phyloP scores from a whole-genome alignment of 1,139 yeast species.

The Torulaspora globosa region DNA sequence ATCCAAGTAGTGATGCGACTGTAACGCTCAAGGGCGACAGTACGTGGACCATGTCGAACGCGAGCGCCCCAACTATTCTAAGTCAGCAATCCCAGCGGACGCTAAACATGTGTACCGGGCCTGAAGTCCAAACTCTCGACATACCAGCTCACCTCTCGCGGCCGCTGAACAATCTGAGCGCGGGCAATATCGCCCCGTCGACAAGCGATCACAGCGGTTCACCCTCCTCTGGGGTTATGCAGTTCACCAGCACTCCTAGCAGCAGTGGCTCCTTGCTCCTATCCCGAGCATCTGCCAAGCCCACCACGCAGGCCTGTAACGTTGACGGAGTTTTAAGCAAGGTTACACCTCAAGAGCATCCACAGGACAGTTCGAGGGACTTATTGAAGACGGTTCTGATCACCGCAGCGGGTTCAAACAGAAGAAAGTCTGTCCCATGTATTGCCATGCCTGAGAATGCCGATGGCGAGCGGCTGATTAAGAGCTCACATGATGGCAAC shows the following conservation, averaged over 20 bases:
- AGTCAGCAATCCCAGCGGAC: conserved; percentile 1
- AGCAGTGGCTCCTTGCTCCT: conserved; percentile 9
- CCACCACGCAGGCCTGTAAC: conserved; percentile 17
- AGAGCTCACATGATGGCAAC: neutral
- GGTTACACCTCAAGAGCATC: conserved; percentile 9
- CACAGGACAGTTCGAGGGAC: conserved; percentile 14
- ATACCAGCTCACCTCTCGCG: conserved; percentile 2
- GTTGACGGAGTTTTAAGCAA: conserved; percentile 9
- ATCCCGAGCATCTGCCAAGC: conserved; percentile 10
- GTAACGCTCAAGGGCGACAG: conserved; percentile 6
- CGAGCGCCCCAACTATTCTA: conserved; percentile 9
- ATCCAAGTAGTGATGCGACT: conserved; percentile 2
- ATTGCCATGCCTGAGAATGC: neutral
- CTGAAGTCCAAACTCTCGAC: conserved; percentile 1
- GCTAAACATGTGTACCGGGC: neutral
- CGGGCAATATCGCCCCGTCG: neutral
- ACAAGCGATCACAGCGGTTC: conserved; percentile 2
- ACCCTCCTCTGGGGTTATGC: conserved; percentile 3
- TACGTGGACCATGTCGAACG: conserved; percentile 1
- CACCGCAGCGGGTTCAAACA: conserved; percentile 8
- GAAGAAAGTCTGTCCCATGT: conserved; percentile 13
- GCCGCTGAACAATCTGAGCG: neutral
- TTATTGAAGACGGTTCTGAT: conserved; percentile 16
- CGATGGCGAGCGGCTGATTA: neutral
- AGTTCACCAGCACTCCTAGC: conserved; percentile 1